Evolutionary conservation across 768 basidiomycete genomes (phyloP).

Genomic region (Mrakia blollopis): DNA sequence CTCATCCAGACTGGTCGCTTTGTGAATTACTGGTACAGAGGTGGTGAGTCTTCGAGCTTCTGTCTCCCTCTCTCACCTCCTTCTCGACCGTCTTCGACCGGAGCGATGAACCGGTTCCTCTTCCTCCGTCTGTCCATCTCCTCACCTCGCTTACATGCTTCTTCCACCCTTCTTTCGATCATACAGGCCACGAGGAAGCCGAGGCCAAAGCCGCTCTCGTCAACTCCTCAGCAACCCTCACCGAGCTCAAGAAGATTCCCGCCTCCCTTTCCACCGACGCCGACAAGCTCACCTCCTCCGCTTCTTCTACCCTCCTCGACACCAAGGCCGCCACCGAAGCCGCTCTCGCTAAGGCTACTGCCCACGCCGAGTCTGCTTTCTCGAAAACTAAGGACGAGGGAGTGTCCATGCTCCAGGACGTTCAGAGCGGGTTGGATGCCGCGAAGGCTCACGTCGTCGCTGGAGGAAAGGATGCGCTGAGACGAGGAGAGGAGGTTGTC

Average conservation of each 20-base stretch:
- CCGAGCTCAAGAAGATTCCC: constrained; percentile 6
- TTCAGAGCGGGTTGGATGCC: not conserved
- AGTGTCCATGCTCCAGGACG: not conserved
- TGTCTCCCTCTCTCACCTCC: not conserved
- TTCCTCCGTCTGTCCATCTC: not conserved
- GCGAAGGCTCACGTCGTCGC: constrained; percentile 9
- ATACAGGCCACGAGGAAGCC: constrained; percentile 36
- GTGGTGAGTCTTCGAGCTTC: constrained; percentile 12
- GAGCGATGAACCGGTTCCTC: not conserved
- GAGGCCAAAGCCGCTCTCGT: constrained; percentile 37
- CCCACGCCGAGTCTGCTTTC: constrained; percentile 16
- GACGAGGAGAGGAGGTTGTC: constrained; percentile 20
- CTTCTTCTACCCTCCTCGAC: not conserved
- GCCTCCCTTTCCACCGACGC: not conserved
- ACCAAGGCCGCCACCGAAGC: constrained; percentile 18
- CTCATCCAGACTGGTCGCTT: constrained; percentile 76
- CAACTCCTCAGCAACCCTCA: constrained; percentile 4
- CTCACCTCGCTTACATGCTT: not conserved
- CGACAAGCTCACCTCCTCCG: constrained; percentile 11
- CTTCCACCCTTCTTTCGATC: not conserved
- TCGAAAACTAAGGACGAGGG: constrained; percentile 16
- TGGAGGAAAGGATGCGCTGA: constrained; percentile 21
- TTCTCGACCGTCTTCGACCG: no score
- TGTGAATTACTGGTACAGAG: constrained; percentile 42
- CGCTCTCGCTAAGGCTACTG: not conserved